Base-by-base conservation (phyloP, 176 grass and related monocot species). In the Oropetium thomaeum region DNA sequence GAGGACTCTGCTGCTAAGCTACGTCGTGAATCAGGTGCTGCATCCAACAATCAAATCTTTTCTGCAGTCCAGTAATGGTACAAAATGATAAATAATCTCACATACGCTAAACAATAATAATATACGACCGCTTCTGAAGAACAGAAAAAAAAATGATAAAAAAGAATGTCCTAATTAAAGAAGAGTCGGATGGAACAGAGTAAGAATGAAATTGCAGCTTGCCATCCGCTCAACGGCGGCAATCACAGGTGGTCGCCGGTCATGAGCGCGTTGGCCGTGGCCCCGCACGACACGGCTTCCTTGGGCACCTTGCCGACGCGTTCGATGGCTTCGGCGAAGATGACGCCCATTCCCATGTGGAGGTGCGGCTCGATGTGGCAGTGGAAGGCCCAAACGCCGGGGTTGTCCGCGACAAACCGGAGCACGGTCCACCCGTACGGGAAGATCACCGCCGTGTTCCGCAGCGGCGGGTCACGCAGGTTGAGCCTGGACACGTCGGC, bases 321-420 rank as follows among this genome's bases (percentile, higher is more conserved):
- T 40, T 90, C 75, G 16, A 83, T 26, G 15, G 82, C 89, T 62
- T 97, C 93, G 48, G 87, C 63, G 67, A 96, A 75, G 59, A 96
- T 23, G 48, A 87, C 79, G 37, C 93, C 89, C 93, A 90, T 92
- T 8, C 89, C 89, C 93, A 90, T 88, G 41, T 92, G 87, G 5
- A 92, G 68, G 75, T 97, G 93, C 53, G 93, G 89, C 58, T 97
- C 93, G 71, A 90, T 92, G 69, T 93, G 90, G 83, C 90, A 97
- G 74, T 97, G 90, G 73, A 93, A 97, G 73, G 90, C 93, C 93
- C 93, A 93, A 11, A 85, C 82, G 25, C 93, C 90, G 0, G 90
- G 77, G 78, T 93, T 97, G 65, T 97, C 82, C 25, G 93, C 90
- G 8, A 90, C 57, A 49, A 88, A 92, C 75, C 89, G 69, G 32